Evolutionary conservation across 768 basidiomycete genomes (phyloP).

Genomic region (Phaffia tasmanica): DNA sequence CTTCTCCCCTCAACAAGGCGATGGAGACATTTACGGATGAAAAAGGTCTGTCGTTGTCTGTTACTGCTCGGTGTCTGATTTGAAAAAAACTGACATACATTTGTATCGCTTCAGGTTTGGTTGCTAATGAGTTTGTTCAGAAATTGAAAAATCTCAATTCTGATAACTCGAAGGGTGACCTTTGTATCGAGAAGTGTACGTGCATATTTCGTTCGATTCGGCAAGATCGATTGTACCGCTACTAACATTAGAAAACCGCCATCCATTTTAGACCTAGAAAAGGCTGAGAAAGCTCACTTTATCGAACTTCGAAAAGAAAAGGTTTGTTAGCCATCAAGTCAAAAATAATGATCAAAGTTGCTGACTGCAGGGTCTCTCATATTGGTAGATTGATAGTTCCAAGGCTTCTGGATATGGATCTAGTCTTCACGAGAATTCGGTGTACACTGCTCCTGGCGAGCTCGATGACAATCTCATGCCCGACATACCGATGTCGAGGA

Average conservation of each 20-base stretch:
- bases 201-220: constrained; percentile 8
- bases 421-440: constrained; percentile 7
- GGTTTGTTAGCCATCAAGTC: constrained; percentile 45
- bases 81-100: too few species aligned
- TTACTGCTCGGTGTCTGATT: too few species aligned
- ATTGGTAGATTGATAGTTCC: constrained; percentile 15
- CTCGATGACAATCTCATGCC: constrained; percentile 26
- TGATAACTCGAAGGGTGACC: constrained; percentile 78
- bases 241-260: too few species aligned
- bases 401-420: constrained; percentile 18
- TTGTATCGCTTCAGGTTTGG: constrained; percentile 41
- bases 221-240: background rate
- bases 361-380: background rate
- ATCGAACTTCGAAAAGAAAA: constrained; percentile 78
- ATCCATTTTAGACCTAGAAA: constrained; percentile 46
- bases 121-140: constrained; percentile 76
- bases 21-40: constrained; percentile 67
- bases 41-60: constrained; percentile 46
- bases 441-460: constrained; percentile 24
- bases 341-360: background rate
- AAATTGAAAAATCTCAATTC: constrained; percentile 65
- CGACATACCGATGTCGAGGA: constrained; percentile 20
- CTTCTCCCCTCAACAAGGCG: constrained; percentile 82
- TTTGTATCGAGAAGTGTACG: constrained; percentile 73
- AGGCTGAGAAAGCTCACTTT: constrained; percentile 90